Conservation (phyloP, 352 stramenopile species). For the Phytophthora europaea region DNA sequence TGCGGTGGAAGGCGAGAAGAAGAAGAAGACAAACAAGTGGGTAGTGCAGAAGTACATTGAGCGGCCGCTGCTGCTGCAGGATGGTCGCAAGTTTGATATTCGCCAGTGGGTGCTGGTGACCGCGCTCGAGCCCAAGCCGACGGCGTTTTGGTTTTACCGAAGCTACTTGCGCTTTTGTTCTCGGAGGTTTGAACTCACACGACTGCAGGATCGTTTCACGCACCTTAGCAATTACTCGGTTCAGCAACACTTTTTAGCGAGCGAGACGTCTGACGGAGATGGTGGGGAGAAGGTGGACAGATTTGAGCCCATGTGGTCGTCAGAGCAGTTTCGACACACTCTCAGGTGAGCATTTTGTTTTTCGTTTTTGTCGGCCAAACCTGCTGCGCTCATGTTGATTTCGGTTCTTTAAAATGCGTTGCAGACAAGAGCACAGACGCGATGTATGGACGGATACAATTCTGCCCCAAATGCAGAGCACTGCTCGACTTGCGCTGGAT, state of each 20-base stretch:
- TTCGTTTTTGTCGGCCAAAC: background rate
- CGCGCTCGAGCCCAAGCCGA: constrained; percentile 55
- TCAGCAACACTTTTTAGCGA: constrained; percentile 61
- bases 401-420: background rate
- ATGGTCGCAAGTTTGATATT: constrained; percentile 86
- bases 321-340: constrained; percentile 43
- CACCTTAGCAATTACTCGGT: constrained; percentile 91
- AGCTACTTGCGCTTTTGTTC: constrained; percentile 87
- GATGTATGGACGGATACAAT: constrained; percentile 65
- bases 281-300: background rate
- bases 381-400: background rate
- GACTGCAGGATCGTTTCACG: constrained; percentile 62
- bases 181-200: constrained; percentile 54
- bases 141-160: constrained; percentile 69
- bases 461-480: constrained; percentile 70
- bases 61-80: constrained; percentile 66
- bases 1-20: background rate
- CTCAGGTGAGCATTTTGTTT: constrained; percentile 40
- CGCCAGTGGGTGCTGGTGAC: constrained; percentile 89
- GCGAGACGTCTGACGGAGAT: background rate
- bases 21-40: constrained; percentile 36
- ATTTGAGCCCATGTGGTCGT: constrained; percentile 74
- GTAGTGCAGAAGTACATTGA: constrained; percentile 93
- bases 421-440: constrained; percentile 40
- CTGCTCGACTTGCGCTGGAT: constrained; percentile 43